phyloP scores from a whole-genome alignment of 73 alveolate species.

The Tetrahymena borealis region DNA sequence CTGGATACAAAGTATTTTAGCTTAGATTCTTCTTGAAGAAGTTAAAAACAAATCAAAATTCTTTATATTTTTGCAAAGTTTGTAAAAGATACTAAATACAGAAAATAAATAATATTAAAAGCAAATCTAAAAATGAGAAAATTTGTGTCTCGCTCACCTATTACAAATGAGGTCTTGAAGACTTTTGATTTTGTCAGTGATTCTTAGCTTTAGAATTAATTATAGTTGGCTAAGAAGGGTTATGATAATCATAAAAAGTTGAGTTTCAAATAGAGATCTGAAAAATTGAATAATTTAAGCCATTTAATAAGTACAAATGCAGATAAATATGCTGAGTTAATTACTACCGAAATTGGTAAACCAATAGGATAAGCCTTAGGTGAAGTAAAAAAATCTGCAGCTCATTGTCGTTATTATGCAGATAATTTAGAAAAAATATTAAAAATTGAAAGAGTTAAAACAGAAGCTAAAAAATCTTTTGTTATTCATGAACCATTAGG shows the following conservation, averaged over 20 bases:
- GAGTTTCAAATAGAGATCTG: slow-evolving; percentile 39
- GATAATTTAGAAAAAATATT: slow-evolving; percentile 44
- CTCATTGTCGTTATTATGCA: slow-evolving; percentile 43
- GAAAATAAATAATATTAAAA: background rate
- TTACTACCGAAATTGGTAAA: slow-evolving; percentile 75
- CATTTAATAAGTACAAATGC: slow-evolving; percentile 18
- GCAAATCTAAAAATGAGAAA: background rate
- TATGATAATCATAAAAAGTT: slow-evolving; percentile 20
- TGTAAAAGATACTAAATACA: no score
- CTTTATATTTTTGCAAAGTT: no score
- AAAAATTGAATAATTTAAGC: slow-evolving; percentile 8
- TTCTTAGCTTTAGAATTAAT: background rate
- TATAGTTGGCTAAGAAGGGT: slow-evolving; percentile 28
- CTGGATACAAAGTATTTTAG: no score
- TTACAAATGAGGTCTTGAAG: slow-evolving; percentile 21
- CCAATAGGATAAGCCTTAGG: slow-evolving; percentile 57
- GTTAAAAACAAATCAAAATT: no score
- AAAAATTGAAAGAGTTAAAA: slow-evolving; percentile 13
- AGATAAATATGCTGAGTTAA: slow-evolving; percentile 47
- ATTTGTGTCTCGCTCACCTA: slow-evolving; percentile 39
- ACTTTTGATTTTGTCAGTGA: slow-evolving; percentile 16
- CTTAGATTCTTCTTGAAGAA: no score
- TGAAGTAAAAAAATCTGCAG: slow-evolving; percentile 58
- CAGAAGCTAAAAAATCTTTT: slow-evolving; percentile 49
- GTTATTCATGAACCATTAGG: slow-evolving; percentile 52